Evolutionary conservation across 1,284 basidiomycete genomes (phyloP).

Genomic region (Melampsora occidentalis): DNA sequence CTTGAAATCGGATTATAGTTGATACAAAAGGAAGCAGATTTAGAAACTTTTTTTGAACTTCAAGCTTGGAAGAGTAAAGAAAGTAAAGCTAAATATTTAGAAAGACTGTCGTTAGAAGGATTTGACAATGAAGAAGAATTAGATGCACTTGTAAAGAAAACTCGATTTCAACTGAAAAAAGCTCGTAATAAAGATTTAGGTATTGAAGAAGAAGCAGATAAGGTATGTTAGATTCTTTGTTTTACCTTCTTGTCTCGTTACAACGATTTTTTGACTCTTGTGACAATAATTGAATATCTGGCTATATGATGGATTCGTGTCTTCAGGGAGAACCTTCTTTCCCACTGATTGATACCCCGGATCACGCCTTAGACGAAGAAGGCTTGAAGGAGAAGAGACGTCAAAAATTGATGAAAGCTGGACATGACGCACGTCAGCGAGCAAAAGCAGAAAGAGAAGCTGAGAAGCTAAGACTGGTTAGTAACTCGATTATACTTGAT

Average conservation of each 20-base stretch:
- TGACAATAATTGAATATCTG: neutral
- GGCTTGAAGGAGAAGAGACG: conserved; percentile 89
- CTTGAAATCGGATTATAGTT: conserved; percentile 10
- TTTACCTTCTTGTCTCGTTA: neutral
- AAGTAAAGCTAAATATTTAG: conserved; percentile 72
- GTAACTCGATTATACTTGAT: neutral
- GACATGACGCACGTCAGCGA: conserved; percentile 84
- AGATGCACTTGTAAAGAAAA: conserved; percentile 61
- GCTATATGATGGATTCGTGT: conserved; percentile 36
- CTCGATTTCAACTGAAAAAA: conserved; percentile 67
- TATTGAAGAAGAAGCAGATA: conserved; percentile 61
- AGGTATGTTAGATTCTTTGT: conserved; percentile 50
- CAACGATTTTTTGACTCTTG: neutral
- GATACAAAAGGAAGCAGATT: conserved; percentile 56
- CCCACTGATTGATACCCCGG: conserved; percentile 83
- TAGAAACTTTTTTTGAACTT: conserved; percentile 69
- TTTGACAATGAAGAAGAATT: conserved; percentile 66
- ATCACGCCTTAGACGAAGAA: conserved; percentile 90
- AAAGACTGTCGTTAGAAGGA: conserved; percentile 59
- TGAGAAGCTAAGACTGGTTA: conserved; percentile 62
- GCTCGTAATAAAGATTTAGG: conserved; percentile 70
- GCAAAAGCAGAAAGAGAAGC: conserved; percentile 83
- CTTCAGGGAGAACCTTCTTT: conserved; percentile 79
- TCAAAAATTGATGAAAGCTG: conserved; percentile 89
- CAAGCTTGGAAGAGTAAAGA: conserved; percentile 67